phyloP scores from a whole-genome alignment of 352 stramenopile species.

The Globisporangium yorkense region DNA sequence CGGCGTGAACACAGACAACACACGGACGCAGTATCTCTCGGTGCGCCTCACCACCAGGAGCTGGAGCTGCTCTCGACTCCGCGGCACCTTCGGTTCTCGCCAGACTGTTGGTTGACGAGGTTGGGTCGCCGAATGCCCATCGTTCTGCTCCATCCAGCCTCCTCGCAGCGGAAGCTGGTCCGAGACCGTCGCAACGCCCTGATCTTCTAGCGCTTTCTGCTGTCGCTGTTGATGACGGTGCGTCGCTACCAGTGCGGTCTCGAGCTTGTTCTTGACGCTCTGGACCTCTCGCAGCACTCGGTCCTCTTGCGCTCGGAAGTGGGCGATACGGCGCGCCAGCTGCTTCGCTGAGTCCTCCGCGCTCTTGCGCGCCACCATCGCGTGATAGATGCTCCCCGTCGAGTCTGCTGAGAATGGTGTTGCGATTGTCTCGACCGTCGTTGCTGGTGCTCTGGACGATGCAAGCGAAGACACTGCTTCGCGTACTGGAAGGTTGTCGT shows the following conservation, averaged over 20 bases:
- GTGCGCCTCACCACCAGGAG: conserved; percentile 29
- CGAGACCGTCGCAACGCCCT: background rate
- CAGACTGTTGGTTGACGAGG: background rate
- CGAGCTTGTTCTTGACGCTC: conserved; percentile 36
- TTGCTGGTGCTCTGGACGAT: no score
- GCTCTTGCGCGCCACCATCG: conserved; percentile 40
- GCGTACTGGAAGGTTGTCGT: background rate
- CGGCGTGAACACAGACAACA: background rate
- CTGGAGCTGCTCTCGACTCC: conserved; percentile 43
- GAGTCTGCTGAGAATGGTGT: background rate
- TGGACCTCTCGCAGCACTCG: conserved; percentile 46
- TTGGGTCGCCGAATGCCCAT: background rate
- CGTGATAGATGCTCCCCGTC: conserved; percentile 31
- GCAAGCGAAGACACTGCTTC: no score
- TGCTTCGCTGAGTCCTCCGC: conserved; percentile 45
- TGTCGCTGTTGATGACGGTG: background rate
- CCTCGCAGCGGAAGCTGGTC: background rate
- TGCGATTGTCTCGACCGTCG: no score
- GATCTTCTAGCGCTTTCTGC: background rate
- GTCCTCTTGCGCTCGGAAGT: conserved; percentile 51
- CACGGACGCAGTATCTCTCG: background rate
- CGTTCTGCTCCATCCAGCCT: background rate
- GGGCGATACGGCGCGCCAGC: conserved; percentile 38
- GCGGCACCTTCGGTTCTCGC: conserved; percentile 14
- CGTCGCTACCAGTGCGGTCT: conserved; percentile 11